Evolutionary conservation across 345 rosid species (phyloP).

Genomic region (Nephelium lappaceum): DNA sequence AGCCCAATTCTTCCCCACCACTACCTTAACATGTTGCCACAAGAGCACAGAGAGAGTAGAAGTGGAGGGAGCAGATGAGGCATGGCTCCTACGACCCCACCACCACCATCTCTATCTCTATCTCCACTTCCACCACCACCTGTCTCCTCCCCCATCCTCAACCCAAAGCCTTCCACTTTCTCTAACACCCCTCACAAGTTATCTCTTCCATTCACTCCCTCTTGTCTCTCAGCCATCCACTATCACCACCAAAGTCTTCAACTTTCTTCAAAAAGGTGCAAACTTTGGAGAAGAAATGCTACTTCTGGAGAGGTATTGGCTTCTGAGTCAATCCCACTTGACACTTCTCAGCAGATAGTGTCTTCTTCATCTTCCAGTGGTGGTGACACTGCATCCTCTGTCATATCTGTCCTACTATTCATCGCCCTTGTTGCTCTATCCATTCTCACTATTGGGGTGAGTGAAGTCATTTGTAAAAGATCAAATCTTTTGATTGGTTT

Average conservation of each 20-base stretch:
- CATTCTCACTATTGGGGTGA: conserved; percentile 84
- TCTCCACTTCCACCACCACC: conserved; percentile 14
- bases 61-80: conserved; percentile 24
- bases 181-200: conserved; percentile 23
- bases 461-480: not conserved
- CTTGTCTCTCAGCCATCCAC: conserved; percentile 21
- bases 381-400: conserved; percentile 47
- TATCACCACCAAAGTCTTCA: conserved; percentile 19
- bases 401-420: conserved; percentile 57
- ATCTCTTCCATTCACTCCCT: conserved; percentile 3
- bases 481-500: not conserved
- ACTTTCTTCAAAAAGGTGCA: conserved; percentile 21
- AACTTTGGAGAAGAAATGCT: conserved; percentile 49
- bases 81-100: conserved; percentile 28
- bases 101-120: conserved; percentile 1
- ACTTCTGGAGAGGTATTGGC: conserved; percentile 46
- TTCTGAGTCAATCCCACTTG: conserved; percentile 34
- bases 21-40: conserved; percentile 14
- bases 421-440: conserved; percentile 63
- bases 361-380: conserved; percentile 35
- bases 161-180: conserved; percentile 33
- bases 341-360: conserved; percentile 41
- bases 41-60: not conserved
- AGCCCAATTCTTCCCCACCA: not conserved
- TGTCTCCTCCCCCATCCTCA: conserved; percentile 29